Percentiles rank a stretch among this genome's conserved stretches.
Evolutionary conservation across 371 early-diverging fungal species (phyloP).

Genomic region (Apophysomyces trapeziformis): DNA sequence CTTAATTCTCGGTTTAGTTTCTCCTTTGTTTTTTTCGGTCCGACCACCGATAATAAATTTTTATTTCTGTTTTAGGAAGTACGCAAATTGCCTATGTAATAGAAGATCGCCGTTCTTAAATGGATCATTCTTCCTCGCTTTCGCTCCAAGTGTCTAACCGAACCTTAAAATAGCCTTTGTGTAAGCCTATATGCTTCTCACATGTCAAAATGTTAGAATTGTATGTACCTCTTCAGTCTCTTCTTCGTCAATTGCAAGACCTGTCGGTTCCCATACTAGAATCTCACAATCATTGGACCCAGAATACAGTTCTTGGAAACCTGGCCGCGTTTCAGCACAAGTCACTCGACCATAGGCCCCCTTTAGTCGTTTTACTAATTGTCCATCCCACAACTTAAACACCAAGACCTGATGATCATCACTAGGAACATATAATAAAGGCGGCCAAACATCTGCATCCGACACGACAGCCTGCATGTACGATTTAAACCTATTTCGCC

Average conservation of each 20-base stretch:
- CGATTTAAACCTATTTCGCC: constrained; percentile 58
- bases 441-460: constrained; percentile 51
- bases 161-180: constrained; percentile 19
- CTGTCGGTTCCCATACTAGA: constrained; percentile 65
- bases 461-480: constrained; percentile 52
- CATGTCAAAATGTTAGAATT: neutral
- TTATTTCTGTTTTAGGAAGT: neutral
- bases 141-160: constrained; percentile 50
- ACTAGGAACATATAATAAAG: constrained; percentile 63
- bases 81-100: neutral
- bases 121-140: constrained; percentile 26
- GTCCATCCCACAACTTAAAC: constrained; percentile 65
- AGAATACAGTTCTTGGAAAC: constrained; percentile 66
- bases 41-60: neutral
- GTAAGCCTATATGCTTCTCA: neutral
- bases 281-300: constrained; percentile 72
- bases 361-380: constrained; percentile 53
- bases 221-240: constrained; percentile 11
- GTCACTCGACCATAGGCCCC: constrained; percentile 71
- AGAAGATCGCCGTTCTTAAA: neutral
- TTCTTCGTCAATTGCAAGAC: constrained; percentile 13
- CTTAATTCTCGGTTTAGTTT: neutral
- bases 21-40: neutral
- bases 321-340: constrained; percentile 61
- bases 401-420: constrained; percentile 65